Percentiles rank a stretch among this genome's conserved stretches.
Evolutionary conservation across 257 asterid species (phyloP).

Genomic region (Solanum pinnatisectum): DNA sequence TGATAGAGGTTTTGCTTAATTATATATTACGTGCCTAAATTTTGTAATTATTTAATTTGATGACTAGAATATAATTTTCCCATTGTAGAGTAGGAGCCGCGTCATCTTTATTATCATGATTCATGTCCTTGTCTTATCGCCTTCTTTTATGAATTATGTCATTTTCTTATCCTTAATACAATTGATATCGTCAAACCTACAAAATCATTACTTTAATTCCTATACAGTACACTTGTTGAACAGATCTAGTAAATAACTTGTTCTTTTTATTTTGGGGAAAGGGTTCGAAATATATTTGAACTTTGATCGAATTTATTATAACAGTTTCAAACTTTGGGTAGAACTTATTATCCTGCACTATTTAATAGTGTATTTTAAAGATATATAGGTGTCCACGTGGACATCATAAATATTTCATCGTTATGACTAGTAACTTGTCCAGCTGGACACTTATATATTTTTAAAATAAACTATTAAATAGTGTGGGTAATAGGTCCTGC

Average conservation of each 20-base stretch:
- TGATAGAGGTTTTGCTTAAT: neutral
- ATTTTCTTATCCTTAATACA: neutral
- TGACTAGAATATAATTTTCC: neutral
- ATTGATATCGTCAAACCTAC: neutral
- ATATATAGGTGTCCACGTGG: too few species aligned
- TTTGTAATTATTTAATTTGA: neutral
- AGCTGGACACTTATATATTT: too few species aligned
- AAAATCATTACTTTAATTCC: neutral
- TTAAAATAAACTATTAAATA: too few species aligned
- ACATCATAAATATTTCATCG: too few species aligned
- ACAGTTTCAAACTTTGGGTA: too few species aligned
- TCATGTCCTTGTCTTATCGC: neutral
- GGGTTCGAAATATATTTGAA: too few species aligned
- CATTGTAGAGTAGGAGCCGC: neutral
- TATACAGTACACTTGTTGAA: neutral
- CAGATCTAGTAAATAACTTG: neutral
- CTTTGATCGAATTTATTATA: too few species aligned
- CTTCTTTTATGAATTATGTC: neutral
- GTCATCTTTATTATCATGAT: neutral
- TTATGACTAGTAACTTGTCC: too few species aligned
- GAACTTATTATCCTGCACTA: too few species aligned
- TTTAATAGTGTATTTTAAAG: too few species aligned
- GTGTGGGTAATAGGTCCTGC: too few species aligned
- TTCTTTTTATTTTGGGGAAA: too few species aligned
- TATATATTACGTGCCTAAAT: neutral